Conservation (phyloP, 345 rosid genomes). For the Camelina hispida region DNA sequence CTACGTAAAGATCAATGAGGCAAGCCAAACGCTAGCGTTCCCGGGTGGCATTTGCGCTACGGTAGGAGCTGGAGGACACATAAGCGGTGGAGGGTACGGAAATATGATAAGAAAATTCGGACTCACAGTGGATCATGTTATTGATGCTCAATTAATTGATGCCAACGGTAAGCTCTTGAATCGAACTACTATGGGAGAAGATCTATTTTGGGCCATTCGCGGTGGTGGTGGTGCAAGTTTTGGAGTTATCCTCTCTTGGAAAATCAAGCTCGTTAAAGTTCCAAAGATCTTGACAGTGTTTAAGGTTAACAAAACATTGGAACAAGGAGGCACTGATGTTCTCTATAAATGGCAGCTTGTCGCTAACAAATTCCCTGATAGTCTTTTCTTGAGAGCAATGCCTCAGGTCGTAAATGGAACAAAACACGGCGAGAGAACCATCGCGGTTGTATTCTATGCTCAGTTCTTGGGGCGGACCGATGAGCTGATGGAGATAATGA, state of each 20-base stretch:
- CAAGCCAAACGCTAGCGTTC: conserved; percentile 47
- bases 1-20: conserved; percentile 45
- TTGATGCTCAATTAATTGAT: conserved; percentile 58
- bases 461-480: conserved; percentile 9
- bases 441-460: conserved; percentile 27
- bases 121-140: conserved; percentile 50
- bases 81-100: conserved; percentile 62
- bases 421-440: conserved; percentile 38
- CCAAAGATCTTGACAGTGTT: conserved; percentile 55
- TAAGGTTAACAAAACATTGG: conserved; percentile 39
- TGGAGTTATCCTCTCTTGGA: conserved; percentile 50
- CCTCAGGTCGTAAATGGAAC: conserved; percentile 47
- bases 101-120: conserved; percentile 54
- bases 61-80: conserved; percentile 62
- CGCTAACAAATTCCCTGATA: conserved; percentile 36
- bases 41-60: conserved; percentile 59
- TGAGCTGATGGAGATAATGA: conserved; percentile 37
- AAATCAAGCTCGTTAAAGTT: conserved; percentile 54
- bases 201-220: conserved; percentile 59
- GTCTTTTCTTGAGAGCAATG: conserved; percentile 59
- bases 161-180: conserved; percentile 48
- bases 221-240: conserved; percentile 63
- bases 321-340: conserved; percentile 47
- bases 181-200: conserved; percentile 56
- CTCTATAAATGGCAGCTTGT: conserved; percentile 30